A percentile compares a stretch with the other conserved stretches of the same genome.
These are phyloP conservation scores for Fonsecaea pedrosoi DNA, from an alignment of 2,329 filamentous ascomycete genomes.

Conservation along the genomic window DNA sequence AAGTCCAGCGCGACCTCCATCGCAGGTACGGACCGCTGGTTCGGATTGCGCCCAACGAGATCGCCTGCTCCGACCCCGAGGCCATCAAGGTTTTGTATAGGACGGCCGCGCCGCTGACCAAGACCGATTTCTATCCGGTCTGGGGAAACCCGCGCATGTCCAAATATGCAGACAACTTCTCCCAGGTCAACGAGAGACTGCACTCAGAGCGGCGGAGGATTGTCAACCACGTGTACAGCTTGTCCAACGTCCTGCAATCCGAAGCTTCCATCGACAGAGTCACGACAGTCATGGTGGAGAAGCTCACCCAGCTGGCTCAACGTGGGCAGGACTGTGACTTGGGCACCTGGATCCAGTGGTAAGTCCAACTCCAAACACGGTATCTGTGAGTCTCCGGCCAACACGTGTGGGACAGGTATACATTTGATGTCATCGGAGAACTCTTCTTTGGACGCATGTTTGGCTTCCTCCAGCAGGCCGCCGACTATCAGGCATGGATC, in stretches of 20 bases:
- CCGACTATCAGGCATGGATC: slow-evolving; percentile 51
- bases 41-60: slow-evolving; percentile 49
- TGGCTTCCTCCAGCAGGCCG: slow-evolving; percentile 50
- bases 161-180: slow-evolving; percentile 42
- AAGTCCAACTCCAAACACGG: slow-evolving; percentile 12
- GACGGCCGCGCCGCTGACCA: slow-evolving; percentile 30
- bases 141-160: slow-evolving; percentile 37
- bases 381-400: slow-evolving; percentile 1
- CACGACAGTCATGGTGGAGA: slow-evolving; percentile 37
- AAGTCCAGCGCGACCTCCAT: slow-evolving; percentile 38
- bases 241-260: slow-evolving; percentile 45
- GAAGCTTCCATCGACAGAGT: slow-evolving; percentile 43
- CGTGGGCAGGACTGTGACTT: slow-evolving; percentile 37
- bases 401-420: slow-evolving; percentile 42
- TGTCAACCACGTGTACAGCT: slow-evolving; percentile 41
- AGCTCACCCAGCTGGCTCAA: slow-evolving; percentile 35
- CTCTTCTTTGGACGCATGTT: slow-evolving; percentile 51
- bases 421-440: slow-evolving; percentile 54
- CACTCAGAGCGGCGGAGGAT: slow-evolving; percentile 42
- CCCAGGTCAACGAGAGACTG: slow-evolving; percentile 37
- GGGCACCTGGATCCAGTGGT: slow-evolving; percentile 42
- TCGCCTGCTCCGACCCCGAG: slow-evolving; percentile 39
- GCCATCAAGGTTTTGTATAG: slow-evolving; percentile 42
- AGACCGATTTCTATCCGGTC: slow-evolving; percentile 44
- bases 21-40: slow-evolving; percentile 42